Conservation (phyloP, 2,329 filamentous ascomycete species). For the Penicillium sp. region DNA sequence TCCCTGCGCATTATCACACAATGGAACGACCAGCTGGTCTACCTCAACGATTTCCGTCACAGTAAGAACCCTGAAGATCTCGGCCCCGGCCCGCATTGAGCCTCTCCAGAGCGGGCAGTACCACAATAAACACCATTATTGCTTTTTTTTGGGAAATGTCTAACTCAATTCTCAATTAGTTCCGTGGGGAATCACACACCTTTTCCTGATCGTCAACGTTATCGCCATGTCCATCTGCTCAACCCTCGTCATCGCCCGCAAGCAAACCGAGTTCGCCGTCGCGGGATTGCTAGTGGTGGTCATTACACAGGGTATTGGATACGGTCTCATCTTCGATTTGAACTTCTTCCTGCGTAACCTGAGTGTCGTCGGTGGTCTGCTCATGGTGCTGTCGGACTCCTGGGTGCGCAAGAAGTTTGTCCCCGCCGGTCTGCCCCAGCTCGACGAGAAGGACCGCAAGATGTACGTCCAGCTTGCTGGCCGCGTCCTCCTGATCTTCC, state of each 20-base stretch:
- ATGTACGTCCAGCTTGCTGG: slow-evolving; percentile 99
- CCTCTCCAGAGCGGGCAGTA: not conserved
- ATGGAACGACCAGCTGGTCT: slow-evolving; percentile 92
- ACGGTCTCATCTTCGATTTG: slow-evolving; percentile 96
- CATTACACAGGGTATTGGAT: slow-evolving; percentile 88
- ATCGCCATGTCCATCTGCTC: slow-evolving; percentile 83
- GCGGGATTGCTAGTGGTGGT: slow-evolving; percentile 87
- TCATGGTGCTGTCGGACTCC: slow-evolving; percentile 97
- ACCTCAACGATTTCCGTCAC: slow-evolving; percentile 86
- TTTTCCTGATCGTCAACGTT: slow-evolving; percentile 90
- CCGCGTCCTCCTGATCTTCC: slow-evolving; percentile 91
- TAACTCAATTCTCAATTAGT: slow-evolving; percentile 57
- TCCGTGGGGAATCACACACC: slow-evolving; percentile 80
- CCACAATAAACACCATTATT: not conserved
- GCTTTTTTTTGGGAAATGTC: not conserved
- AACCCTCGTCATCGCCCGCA: slow-evolving; percentile 82
- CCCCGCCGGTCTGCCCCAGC: slow-evolving; percentile 86
- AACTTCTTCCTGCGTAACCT: slow-evolving; percentile 99
- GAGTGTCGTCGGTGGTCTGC: slow-evolving; percentile 91
- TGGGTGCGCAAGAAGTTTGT: slow-evolving; percentile 98
- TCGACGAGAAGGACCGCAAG: slow-evolving; percentile 99
- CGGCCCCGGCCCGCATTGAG: slow-evolving; percentile 1
- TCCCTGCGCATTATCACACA: slow-evolving; percentile 94
- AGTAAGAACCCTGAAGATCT: slow-evolving; percentile 61
- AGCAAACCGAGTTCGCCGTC: slow-evolving; percentile 91